A percentile compares a stretch with the other conserved stretches of the same genome.
Conservation (phyloP, 2,329 filamentous ascomycete genomes). For the Emmonsia crescens region DNA sequence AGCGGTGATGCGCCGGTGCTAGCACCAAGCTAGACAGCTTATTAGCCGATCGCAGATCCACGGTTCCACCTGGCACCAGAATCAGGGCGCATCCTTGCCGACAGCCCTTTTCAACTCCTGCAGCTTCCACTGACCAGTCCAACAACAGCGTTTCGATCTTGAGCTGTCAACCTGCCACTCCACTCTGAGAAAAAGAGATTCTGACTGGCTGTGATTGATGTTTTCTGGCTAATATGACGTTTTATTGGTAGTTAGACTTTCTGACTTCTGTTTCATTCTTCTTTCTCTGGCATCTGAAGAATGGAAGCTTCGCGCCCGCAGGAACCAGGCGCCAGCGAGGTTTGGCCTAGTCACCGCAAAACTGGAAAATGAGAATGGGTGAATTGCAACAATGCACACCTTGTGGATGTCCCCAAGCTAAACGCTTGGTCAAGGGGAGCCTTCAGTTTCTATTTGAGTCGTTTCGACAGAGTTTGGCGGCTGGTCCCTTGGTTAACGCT, state of each 20-base stretch:
- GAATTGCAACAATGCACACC: not conserved
- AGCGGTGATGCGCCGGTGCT: not conserved
- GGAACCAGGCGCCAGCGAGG: not conserved
- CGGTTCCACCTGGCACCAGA: not conserved
- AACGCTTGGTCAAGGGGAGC: not conserved
- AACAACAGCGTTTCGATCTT: conserved; percentile 1
- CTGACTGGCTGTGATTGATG: not conserved
- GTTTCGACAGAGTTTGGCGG: not conserved
- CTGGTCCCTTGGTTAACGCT: not conserved
- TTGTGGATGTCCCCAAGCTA: not conserved
- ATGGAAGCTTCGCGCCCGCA: not conserved
- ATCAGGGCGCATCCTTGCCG: not conserved
- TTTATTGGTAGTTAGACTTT: not conserved
- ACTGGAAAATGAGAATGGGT: not conserved
- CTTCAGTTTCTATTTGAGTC: not conserved
- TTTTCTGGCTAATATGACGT: not conserved
- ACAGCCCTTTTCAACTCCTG: not conserved
- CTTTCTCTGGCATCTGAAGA: not conserved
- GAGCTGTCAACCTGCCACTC: not conserved
- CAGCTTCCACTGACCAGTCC: not conserved
- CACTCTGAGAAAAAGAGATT: not conserved
- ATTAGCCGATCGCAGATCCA: not conserved
- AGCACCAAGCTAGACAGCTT: not conserved
- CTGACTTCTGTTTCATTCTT: not conserved
- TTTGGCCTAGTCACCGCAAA: not conserved